phyloP scores from a whole-genome alignment of 345 rosid species.

The Crucihimalaya himalaica region DNA sequence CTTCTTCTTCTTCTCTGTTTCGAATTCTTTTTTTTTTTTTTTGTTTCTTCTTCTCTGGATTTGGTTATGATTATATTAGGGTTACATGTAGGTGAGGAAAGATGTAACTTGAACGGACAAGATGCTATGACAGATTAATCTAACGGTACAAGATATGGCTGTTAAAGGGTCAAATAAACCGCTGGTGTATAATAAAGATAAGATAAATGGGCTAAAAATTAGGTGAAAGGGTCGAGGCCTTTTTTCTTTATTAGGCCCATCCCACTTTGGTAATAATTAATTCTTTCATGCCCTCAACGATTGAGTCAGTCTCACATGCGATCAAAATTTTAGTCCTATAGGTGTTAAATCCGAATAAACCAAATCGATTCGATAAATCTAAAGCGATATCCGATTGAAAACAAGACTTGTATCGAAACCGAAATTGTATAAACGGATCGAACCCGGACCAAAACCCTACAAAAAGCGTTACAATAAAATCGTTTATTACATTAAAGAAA shows the following conservation, averaged over 20 bases:
- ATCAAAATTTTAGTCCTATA: too few relatives aligned
- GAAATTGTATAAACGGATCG: too few relatives aligned
- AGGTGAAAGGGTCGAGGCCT: constrained; percentile 3
- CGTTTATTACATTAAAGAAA: too few relatives aligned
- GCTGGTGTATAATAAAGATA: neutral
- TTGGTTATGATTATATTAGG: constrained; percentile 14
- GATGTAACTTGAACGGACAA: constrained; percentile 7
- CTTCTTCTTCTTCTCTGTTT: constrained; percentile 31
- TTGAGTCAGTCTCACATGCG: too few relatives aligned
- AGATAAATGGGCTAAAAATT: constrained; percentile 5
- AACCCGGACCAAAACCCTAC: too few relatives aligned
- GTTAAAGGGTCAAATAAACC: neutral
- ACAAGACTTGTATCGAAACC: too few relatives aligned
- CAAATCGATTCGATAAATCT: too few relatives aligned
- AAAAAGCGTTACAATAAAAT: too few relatives aligned
- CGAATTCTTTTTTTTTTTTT: neutral
- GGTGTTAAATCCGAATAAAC: too few relatives aligned
- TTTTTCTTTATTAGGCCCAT: neutral
- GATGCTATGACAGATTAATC: constrained; percentile 20
- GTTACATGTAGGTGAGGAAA: constrained; percentile 31
- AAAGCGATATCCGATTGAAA: too few relatives aligned
- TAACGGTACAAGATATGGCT: constrained; percentile 2
- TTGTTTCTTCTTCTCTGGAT: neutral
- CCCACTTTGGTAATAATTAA: too few relatives aligned
- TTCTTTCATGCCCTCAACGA: too few relatives aligned